Evolutionary conservation across 495 filamentous ascomycete species (phyloP), one percentile per base, ranked within the genome.

Genomic region (Entonaema liquescens): DNA sequence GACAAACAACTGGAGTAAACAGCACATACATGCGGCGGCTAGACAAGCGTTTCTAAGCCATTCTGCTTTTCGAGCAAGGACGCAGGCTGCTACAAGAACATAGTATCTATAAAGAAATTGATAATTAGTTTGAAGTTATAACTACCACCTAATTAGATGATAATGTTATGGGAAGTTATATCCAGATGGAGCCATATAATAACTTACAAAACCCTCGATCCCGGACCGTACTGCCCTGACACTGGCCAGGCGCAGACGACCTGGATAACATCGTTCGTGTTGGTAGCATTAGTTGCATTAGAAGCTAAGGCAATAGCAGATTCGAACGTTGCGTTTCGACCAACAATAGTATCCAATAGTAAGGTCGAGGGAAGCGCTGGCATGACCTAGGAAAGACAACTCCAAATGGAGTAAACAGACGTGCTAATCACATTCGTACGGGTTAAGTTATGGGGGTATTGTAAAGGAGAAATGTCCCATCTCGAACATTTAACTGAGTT

Each of bases 181-280:
- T 58, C 19, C 3, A 5, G 12, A 57, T 12, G 38, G n/a, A n/a
- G n/a, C n/a, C n/a, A n/a, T 36, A 58, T 19, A 40, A 55, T 35
- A n/a, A 56, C 84, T 72, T 81, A 88, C 87, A 89, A 67, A 12
- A 85, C 65, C 65, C 87, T 78, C 1, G 84, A 86, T 0, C 87
- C 87, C 2, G 81, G 79, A 0, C 87, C 87, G 74, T 90, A 90
- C 70, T 89, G 86, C 4, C 87, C 88, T 4, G 84, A 87, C 0
- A 90, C 82, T 0, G 88, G 86, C 83, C 83, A 90, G 15, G 86
- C 86, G 65, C 88, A 90, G 1, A 90, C 71, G 49, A 89, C 88
- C 64, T 85, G 77, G 12, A 85, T 57, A 23, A 72, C 72, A 62
- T 77, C 52, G 47, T 40, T 53, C 42, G 65, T 61, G 25, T 55